These are phyloP conservation scores for Chaetomium globosum DNA, from an alignment of 2,329 filamentous ascomycete species.

Conservation along the genomic window DNA sequence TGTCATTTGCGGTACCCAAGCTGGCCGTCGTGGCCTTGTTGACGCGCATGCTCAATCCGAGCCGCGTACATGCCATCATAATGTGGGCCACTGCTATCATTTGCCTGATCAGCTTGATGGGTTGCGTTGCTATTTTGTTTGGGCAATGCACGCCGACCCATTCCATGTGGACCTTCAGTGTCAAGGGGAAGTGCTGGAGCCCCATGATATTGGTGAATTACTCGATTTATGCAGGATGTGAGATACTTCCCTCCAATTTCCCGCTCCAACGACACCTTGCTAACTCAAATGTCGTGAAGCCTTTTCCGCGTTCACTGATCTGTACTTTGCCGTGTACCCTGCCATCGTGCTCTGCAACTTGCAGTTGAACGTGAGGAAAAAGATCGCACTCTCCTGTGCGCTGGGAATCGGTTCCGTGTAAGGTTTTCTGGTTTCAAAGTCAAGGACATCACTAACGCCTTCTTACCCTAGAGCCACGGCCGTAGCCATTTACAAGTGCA, in stretches of 20 bases:
- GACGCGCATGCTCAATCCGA: constrained; percentile 45
- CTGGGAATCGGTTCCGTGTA: constrained; percentile 46
- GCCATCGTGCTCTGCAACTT: constrained; percentile 44
- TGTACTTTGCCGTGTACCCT: constrained; percentile 50
- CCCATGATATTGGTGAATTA: constrained; percentile 45
- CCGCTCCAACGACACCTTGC: neutral
- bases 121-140: constrained; percentile 47
- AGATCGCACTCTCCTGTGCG: constrained; percentile 46
- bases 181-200: constrained; percentile 43
- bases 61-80: neutral
- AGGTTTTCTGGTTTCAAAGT: neutral
- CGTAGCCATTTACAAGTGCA: constrained; percentile 42
- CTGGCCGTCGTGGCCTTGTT: constrained; percentile 47
- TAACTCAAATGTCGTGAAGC: constrained; percentile 36
- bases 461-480: constrained; percentile 25
- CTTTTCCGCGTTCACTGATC: constrained; percentile 43
- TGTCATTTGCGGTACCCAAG: constrained; percentile 48
- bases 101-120: constrained; percentile 41
- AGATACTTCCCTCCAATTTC: neutral
- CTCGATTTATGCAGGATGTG: constrained; percentile 35
- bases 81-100: constrained; percentile 44
- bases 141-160: constrained; percentile 47
- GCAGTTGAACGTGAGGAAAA: constrained; percentile 46
- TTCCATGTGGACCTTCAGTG: constrained; percentile 46
- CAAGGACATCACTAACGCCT: neutral